Evolutionary conservation across 495 filamentous ascomycete species (phyloP), one percentile per base, ranked within the genome.

Genomic region (Penicillium cataractarum): DNA sequence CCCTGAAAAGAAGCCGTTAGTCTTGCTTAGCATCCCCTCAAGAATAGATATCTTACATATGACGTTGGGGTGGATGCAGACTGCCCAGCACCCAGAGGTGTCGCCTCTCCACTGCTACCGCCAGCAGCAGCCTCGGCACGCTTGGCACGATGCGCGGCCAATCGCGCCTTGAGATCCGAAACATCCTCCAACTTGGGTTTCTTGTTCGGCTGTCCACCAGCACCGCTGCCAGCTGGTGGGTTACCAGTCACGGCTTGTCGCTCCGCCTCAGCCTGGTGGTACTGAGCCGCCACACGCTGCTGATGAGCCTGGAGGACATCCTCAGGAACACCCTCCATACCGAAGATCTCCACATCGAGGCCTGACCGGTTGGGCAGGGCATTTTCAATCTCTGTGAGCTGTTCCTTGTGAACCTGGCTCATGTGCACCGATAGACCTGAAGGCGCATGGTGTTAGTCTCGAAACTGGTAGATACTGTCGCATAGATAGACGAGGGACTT

Each of bases 331-430:
- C 95, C 95, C 69, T 98, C 93, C 90, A 97, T 97, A 67, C 94
- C 95, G 71, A 98, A 99, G 66, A 99, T 97, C 75, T 99, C 95
- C 50, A 96, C 84, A 48, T 97, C 92, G 35, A 95, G 84, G 50
- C 89, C 87, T 62, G 89, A 83, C 40, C 96, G 87, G 66, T 92
- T 93, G 0, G 89, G 86, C 6, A 98, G 80, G 12, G 96, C 93
- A 83, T 97, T 97, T 64, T 97, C 94, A 60, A 99, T 93, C 32
- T 84, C 83, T 0, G 85, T 85, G 17, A 98, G 81, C 29, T 85
- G 89, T 72, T 98, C 94, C 72, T 99, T 99, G 79, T 99, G 95
- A 24, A 99, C 95, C 73, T 99, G 96, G 67, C 91, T 95, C 93
- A 98, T 91, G 72, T 99, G 95, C 27, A 98, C 96, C 22, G 88